Base-by-base conservation (phyloP, 192 early-diverging fungal genomes). In the Backusella morwellensis region DNA sequence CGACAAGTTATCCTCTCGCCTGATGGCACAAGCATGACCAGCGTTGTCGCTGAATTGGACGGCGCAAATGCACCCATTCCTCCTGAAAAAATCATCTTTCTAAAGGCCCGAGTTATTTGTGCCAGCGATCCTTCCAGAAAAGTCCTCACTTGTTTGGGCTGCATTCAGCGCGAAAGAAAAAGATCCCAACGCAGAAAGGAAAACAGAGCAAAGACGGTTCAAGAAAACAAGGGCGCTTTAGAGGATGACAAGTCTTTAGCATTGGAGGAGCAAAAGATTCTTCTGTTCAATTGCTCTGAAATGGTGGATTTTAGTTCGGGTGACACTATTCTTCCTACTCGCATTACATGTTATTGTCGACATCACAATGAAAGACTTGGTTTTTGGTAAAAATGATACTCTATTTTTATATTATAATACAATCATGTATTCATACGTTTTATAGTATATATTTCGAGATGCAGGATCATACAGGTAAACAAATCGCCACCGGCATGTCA, bases 271-370 rank as follows among this genome's bases (percentile, higher is more conserved):
- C 87, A 90, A 76, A 93, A 93, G 54, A 93, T 97, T 23, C 80
- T 98, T 1, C 89, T 97, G 12, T 98, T 98, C 79, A 98, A 97
- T 82, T 95, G 94, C 84, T 88, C 85, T 71, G 92, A 93, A 40
- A 84, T 95, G 66, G 89, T 97, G 23, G 95, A 97, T 78, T 97
- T 99, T 72, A 90, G 87, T 82, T 91, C 91, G 68, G 97, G 97
- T 63, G 96, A 97, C 79, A 90, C 92, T 0, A 90, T 95, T 70
- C 85, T 99, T 36, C 96, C 97, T 29, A 95, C 95, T n/a, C 89
- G 97, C 44, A 96, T 99, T 72, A 98, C 97, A 12, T 99, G 97
- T 86, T 99, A 99, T 77, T 98, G 96, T 82, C 88, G 97, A 14
- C 97, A 99, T 77, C 96, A 97, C 80, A 87, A 90, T 81, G 97